Evolutionary conservation across 345 rosid genomes (phyloP).

Genomic region (Populus davidiana): DNA sequence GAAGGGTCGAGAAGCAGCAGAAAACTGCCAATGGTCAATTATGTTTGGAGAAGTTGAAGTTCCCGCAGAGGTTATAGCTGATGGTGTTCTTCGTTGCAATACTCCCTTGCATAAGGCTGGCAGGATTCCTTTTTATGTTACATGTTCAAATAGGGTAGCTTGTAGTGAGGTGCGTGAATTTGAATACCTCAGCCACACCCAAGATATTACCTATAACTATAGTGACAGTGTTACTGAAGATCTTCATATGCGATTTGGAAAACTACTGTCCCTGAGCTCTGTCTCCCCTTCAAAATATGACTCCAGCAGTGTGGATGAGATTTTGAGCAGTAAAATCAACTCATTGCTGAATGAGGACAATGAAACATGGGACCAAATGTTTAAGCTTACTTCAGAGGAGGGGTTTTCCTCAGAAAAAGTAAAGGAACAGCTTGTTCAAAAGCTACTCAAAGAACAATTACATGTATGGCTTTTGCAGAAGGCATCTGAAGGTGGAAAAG

Average conservation of each 20-base stretch:
- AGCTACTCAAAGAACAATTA: conserved; percentile 74
- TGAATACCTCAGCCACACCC: conserved; percentile 48
- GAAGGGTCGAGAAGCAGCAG: conserved; percentile 49
- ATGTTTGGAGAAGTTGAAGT: conserved; percentile 99
- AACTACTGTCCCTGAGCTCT: conserved; percentile 52
- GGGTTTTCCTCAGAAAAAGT: conserved; percentile 41
- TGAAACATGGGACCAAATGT: conserved; percentile 58
- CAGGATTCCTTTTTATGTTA: conserved; percentile 82
- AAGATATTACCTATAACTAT: conserved; percentile 25
- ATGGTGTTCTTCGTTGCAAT: conserved; percentile 73
- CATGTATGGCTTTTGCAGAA: conserved; percentile 74
- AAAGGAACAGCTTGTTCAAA: conserved; percentile 55
- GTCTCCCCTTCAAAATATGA: conserved; percentile 16
- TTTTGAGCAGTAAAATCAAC: conserved; percentile 56
- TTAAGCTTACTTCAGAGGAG: conserved; percentile 30
- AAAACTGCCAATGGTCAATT: conserved; percentile 70
- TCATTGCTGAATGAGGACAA: conserved; percentile 61
- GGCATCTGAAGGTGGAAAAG: conserved; percentile 81
- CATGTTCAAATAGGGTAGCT: conserved; percentile 86
- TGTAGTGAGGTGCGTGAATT: conserved; percentile 97
- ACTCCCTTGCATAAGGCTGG: conserved; percentile 68
- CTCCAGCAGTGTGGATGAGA: conserved; percentile 26
- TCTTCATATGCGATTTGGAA: conserved; percentile 59
- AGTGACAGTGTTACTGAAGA: conserved; percentile 27
- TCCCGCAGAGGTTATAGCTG: conserved; percentile 75